Evolutionary conservation across 768 basidiomycete genomes (phyloP), one percentile per base, ranked within the genome.

Genomic region (Termitomyces sp.): DNA sequence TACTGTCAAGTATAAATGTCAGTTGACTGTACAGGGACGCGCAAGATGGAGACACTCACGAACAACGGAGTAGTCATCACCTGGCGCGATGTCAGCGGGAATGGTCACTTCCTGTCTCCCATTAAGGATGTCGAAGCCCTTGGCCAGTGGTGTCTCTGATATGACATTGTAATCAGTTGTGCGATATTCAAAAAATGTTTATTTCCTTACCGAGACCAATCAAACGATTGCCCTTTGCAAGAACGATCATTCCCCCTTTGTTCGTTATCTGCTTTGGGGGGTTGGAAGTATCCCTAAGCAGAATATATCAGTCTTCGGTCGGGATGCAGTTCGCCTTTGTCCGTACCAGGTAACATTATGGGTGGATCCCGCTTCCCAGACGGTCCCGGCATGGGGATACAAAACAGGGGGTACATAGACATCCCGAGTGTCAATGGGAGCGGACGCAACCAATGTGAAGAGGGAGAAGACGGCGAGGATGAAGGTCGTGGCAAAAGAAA

Each of bases 261-360:
- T 83, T 84, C 22, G 82, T 83, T 61, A 84, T 79, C 57, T 82
- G 66, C 4, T 59, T 57, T 0, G 82, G 83, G 31, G 73, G 57
- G 55, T 67, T 62, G 20, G 78, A 72, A 7, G 67, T 72, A 59
- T 82, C 69, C 78, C 78, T 78, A 61, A 42, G 41, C 48, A 27
- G 48, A 24, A 54, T 34, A 48, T 15, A 49, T 61, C 31, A 37
- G 49, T 54, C 42, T 27, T 34, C 11, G 13, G 24, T 8, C n/a
- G 39, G n/a, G 41, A 30, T 46, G 27, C 3, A 16, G n/a, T 15
- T 6, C n/a, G 8, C 22, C 44, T 37, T 36, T 11, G 27, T 27
- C 27, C 27, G 27, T 27, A 42, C 82, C 82, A 84, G 42, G 72
- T 74, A 58, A 84, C 80, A 52, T 67, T 72, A 58, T 74, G 75